Evolutionary conservation across 352 stramenopile species (phyloP), one percentile per base, ranked within the genome.

Genomic region (Halophytophthora polymorphica): DNA sequence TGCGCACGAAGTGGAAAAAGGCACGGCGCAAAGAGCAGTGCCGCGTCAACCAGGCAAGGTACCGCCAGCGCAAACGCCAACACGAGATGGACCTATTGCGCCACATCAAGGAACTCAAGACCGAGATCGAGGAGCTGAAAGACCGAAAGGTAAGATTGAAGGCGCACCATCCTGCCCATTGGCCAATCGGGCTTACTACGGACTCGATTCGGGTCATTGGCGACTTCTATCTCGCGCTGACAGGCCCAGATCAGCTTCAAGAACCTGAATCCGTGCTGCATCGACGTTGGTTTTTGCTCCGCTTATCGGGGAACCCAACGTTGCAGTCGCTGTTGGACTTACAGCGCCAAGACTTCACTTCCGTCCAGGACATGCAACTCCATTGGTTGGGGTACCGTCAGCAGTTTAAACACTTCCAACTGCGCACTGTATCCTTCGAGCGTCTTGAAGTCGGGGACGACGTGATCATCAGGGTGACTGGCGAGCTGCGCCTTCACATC

Each of bases 31-130:
- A 81, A 52, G 73, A 84, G 50, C 73, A 84, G 35, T 84, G 73
- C 25, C 73, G 73, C 19, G 71, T 84, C 34, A 84, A 84, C 35
- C 73, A 84, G 46, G 73, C 73, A 34, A 82, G 77, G 48, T 84
- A 84, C 55, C 60, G 73, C 22, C 70, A 71, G 37, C 67, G 73
- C 35, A 84, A 84, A 46, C 70, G 68, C n/a, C 62, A 70, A 23
- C 56, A 76, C 36, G 73, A 84, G 37, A 50, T 61, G 39, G 44
- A 69, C 23, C 40, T 78, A 1, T 42, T 33, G 29, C 46, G 50
- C 8, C 40, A 77, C 33, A 74, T 82, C 45, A 53, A 54, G 15
- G 31, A 13, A 0, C 60, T 84, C 13, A 54, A 80, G 22, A n/a
- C 60, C 15, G 59, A 77, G 22, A 79, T 84, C 45, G 29, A 60